A percentile compares a stretch with the other conserved stretches of the same genome.
Conservation (phyloP, 345 rosid species). For the Geranium brycei region DNA sequence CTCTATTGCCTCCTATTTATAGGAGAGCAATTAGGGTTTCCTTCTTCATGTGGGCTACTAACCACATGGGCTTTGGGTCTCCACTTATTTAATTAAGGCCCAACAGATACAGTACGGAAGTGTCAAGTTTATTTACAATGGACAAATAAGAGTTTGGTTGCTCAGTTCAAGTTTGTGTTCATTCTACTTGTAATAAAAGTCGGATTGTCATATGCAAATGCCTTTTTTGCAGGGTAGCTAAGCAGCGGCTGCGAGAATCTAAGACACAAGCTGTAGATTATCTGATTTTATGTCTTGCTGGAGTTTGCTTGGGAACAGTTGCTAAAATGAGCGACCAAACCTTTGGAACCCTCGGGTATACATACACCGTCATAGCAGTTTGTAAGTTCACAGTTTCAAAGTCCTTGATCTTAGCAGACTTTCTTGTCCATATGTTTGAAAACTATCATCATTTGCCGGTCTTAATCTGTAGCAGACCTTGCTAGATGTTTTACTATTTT, state of each 20-base stretch:
- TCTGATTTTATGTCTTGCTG: constrained; percentile 77
- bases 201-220: not conserved
- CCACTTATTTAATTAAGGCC: too few species aligned
- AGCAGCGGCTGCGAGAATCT: constrained; percentile 88
- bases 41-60: too few species aligned
- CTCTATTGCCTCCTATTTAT: too few species aligned
- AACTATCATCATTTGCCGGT: not conserved
- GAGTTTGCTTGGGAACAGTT: constrained; percentile 93
- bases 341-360: constrained; percentile 79
- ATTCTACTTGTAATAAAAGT: not conserved
- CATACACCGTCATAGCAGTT: constrained; percentile 87
- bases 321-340: constrained; percentile 97
- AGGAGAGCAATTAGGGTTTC: too few species aligned
- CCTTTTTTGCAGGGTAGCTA: constrained; percentile 46
- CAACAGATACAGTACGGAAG: too few species aligned
- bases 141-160: too few species aligned
- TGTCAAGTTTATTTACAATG: too few species aligned
- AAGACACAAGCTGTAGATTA: constrained; percentile 85
- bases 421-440: too few species aligned
- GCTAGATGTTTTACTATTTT: too few species aligned
- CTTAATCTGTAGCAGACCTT: not conserved
- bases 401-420: too few species aligned
- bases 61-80: too few species aligned
- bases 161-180: not conserved
- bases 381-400: constrained; percentile 45